phyloP scores from a whole-genome alignment of 2,329 filamentous ascomycete genomes.

The Fusarium caatingaense region DNA sequence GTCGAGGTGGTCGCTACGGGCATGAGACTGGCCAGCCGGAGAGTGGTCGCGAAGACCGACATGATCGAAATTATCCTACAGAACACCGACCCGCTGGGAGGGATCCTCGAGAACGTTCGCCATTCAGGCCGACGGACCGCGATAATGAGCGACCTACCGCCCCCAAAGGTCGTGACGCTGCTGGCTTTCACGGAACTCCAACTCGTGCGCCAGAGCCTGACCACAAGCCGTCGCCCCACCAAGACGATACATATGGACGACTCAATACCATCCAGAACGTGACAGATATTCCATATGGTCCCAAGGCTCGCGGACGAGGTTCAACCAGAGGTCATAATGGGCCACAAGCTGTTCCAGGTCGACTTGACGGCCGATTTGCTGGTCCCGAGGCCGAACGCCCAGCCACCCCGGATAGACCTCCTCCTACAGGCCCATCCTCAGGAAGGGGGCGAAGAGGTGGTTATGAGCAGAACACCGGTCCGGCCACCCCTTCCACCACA shows the following conservation, averaged over 20 bases:
- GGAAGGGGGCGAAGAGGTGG: conserved; percentile 60
- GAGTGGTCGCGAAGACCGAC: conserved; percentile 59
- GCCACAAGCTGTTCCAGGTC: conserved; percentile 52
- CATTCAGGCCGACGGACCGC: conserved; percentile 54
- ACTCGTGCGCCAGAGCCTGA: conserved; percentile 59
- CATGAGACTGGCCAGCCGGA: conserved; percentile 51
- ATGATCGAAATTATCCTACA: conserved; percentile 55
- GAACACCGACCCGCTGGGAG: conserved; percentile 49
- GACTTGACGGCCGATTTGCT: conserved; percentile 58
- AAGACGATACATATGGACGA: conserved; percentile 72
- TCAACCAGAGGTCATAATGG: conserved; percentile 53
- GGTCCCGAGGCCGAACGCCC: conserved; percentile 55
- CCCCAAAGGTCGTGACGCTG: conserved; percentile 56
- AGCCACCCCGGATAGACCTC: conserved; percentile 62
- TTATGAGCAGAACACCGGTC: conserved; percentile 53
- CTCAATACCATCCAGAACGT: conserved; percentile 64
- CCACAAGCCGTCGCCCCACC: conserved; percentile 61
- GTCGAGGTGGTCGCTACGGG: conserved; percentile 52
- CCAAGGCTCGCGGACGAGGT: conserved; percentile 62
- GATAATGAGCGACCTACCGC: conserved; percentile 47
- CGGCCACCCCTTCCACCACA: conserved; percentile 46
- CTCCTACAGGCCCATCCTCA: conserved; percentile 65
- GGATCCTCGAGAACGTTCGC: conserved; percentile 51
- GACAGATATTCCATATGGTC: conserved; percentile 65
- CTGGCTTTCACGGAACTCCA: conserved; percentile 53